Percentiles rank a stretch among this genome's conserved stretches.
Evolutionary conservation across 768 basidiomycete species (phyloP).

Genomic region (Mycena galericulata): DNA sequence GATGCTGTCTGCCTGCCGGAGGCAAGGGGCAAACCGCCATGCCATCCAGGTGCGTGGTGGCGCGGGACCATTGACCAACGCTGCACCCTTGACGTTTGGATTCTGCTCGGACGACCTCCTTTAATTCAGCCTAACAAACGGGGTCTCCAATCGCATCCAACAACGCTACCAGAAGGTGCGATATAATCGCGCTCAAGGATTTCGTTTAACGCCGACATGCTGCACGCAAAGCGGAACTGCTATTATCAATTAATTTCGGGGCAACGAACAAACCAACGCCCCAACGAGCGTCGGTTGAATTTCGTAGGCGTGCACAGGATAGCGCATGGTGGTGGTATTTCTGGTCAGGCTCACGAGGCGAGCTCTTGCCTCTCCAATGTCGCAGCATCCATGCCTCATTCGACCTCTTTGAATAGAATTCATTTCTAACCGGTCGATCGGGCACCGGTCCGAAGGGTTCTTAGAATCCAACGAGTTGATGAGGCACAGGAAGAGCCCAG

Average conservation of each 20-base stretch:
- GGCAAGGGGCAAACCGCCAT: too few species aligned
- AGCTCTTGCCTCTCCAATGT: too few species aligned
- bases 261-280: too few species aligned
- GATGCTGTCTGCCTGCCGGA: too few species aligned
- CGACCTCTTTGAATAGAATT: neutral
- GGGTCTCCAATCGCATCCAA: neutral
- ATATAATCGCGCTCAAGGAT: neutral
- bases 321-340: too few species aligned
- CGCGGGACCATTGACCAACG: slow-evolving; percentile 2
- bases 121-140: neutral
- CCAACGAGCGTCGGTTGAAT: too few species aligned
- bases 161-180: neutral
- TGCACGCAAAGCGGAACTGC: neutral
- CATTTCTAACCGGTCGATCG: slow-evolving; percentile 3
- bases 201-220: neutral
- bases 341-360: too few species aligned
- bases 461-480: neutral
- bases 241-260: slow-evolving; percentile 1
- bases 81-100: neutral
- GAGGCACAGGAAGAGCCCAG: neutral
- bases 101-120: neutral
- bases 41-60: neutral
- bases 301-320: too few species aligned
- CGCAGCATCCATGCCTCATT: neutral
- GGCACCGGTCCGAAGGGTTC: neutral